phyloP scores from a whole-genome alignment of 805 yeast species.

The Ogataea neopini region DNA sequence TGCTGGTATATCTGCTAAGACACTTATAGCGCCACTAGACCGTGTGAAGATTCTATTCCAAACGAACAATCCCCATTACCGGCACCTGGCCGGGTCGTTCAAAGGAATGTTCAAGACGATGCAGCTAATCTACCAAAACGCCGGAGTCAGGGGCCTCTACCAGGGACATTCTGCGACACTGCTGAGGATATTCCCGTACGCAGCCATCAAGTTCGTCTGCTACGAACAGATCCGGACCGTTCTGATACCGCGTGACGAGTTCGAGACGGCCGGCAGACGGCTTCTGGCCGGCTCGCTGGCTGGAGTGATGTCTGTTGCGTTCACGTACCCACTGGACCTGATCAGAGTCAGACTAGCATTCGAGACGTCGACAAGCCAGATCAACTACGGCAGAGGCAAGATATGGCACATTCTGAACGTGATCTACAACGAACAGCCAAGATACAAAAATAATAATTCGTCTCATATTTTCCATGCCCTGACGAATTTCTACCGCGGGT shows the following conservation, averaged over 20 bases:
- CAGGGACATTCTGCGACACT: slow-evolving; percentile 97
- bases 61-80: slow-evolving; percentile 88
- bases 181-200: slow-evolving; percentile 90
- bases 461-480: slow-evolving; percentile 39
- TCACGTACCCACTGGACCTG: slow-evolving; percentile 90
- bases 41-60: slow-evolving; percentile 94
- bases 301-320: slow-evolving; percentile 82
- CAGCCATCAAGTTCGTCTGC: slow-evolving; percentile 94
- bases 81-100: slow-evolving; percentile 76
- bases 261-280: slow-evolving; percentile 81
- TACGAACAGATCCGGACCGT: slow-evolving; percentile 87
- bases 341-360: slow-evolving; percentile 91
- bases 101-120: slow-evolving; percentile 77
- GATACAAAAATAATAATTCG: too few relatives aligned
- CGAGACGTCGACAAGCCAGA: slow-evolving; percentile 53
- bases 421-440: slow-evolving; percentile 37
- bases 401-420: slow-evolving; percentile 31
- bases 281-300: slow-evolving; percentile 87
- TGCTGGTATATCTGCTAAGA: slow-evolving; percentile 96
- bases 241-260: slow-evolving; percentile 69
- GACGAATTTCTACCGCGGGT: slow-evolving; percentile 88
- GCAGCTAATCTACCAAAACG: slow-evolving; percentile 58
- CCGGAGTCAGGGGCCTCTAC: slow-evolving; percentile 80
- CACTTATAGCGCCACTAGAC: slow-evolving; percentile 92
- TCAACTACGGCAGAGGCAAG: slow-evolving; percentile 33